Percentiles rank a stretch among this genome's conserved stretches.
These are phyloP conservation scores for Gaultheria prostrata DNA, from an alignment of 148 eudicot species.

Conservation along the genomic window DNA sequence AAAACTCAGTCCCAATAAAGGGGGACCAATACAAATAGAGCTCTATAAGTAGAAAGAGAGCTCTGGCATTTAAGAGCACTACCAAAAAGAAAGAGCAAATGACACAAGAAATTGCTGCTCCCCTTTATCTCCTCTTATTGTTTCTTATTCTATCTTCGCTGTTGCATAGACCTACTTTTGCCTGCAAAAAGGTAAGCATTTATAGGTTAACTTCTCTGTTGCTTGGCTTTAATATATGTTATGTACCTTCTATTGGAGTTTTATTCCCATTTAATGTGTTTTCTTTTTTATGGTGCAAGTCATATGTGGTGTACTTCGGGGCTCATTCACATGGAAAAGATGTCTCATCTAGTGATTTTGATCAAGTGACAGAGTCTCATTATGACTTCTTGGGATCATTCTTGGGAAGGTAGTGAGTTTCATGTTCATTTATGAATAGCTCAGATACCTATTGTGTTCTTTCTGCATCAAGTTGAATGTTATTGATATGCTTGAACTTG, in stretches of 20 bases:
- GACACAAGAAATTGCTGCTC: constrained; percentile 15
- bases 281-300: constrained; percentile 28
- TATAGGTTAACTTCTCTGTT: background rate
- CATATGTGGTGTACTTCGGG: constrained; percentile 85
- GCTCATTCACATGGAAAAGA: constrained; percentile 56
- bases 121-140: constrained; percentile 27
- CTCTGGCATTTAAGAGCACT: constrained; percentile 17
- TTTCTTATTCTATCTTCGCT: constrained; percentile 28
- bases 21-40: constrained; percentile 4
- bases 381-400: constrained; percentile 57
- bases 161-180: constrained; percentile 43
- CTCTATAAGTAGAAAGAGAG: constrained; percentile 18
- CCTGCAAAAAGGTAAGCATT: constrained; percentile 52
- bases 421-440: background rate
- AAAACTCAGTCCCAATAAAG: background rate
- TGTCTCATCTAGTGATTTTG: constrained; percentile 31
- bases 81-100: constrained; percentile 17
- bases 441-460: background rate
- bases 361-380: constrained; percentile 55
- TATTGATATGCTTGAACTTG: constrained; percentile 8
- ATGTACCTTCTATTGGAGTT: background rate
- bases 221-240: background rate
- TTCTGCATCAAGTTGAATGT: background rate
- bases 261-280: background rate
- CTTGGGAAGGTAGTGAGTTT: constrained; percentile 51